These are phyloP conservation scores for Fusarium floridanum DNA, from an alignment of 2,329 filamentous ascomycete genomes.

Conservation along the genomic window DNA sequence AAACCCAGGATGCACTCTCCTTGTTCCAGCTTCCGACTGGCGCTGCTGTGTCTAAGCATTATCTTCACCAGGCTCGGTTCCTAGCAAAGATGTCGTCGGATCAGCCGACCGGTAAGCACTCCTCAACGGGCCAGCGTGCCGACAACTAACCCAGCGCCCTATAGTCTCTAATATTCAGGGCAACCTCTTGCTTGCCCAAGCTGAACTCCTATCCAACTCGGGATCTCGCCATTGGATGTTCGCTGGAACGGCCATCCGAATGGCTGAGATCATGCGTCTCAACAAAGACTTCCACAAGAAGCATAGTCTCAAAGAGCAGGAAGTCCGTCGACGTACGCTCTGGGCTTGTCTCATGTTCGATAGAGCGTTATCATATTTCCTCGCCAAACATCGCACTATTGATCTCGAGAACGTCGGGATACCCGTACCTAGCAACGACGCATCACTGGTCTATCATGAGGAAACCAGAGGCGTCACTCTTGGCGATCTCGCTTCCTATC, in stretches of 20 bases:
- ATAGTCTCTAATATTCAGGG: conserved; percentile 36
- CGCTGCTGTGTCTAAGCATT: not conserved
- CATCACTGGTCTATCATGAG: not conserved
- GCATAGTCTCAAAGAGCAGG: conserved; percentile 40
- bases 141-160: not conserved
- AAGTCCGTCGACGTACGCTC: conserved; percentile 44
- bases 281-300: conserved; percentile 43
- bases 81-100: not conserved
- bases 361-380: not conserved
- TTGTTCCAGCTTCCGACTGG: not conserved
- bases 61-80: not conserved
- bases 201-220: conserved; percentile 39
- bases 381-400: not conserved
- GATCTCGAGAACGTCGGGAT: not conserved
- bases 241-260: conserved; percentile 38
- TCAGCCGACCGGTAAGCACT: not conserved
- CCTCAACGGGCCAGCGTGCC: not conserved
- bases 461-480: not conserved
- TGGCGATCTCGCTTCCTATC: not conserved
- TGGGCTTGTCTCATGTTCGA: conserved; percentile 38
- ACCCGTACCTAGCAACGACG: not conserved
- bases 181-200: conserved; percentile 33
- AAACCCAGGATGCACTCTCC: not conserved
- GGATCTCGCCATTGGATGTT: conserved; percentile 42
- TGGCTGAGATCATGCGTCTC: conserved; percentile 44